Evolutionary conservation across 1,284 basidiomycete species (phyloP).

Genomic region (Trametes hirsuta): DNA sequence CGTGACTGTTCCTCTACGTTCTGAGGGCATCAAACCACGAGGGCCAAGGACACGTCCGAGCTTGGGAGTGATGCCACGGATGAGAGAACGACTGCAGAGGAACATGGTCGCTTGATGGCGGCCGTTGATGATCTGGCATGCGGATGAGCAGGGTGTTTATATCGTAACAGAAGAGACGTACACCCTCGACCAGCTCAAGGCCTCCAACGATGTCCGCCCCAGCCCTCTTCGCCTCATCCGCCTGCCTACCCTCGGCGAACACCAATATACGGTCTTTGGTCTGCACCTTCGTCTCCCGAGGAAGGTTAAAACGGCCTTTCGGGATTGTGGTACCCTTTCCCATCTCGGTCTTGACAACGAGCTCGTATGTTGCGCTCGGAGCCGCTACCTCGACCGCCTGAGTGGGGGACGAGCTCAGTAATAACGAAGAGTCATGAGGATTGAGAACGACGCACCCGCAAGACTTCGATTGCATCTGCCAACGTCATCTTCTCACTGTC

Average conservation of each 20-base stretch:
- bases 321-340: conserved; percentile 76
- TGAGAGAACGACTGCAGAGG: conserved; percentile 81
- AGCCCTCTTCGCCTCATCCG: conserved; percentile 78
- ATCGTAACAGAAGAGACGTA: conserved; percentile 41
- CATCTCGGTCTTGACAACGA: conserved; percentile 80
- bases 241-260: conserved; percentile 81
- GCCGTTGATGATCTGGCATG: conserved; percentile 63
- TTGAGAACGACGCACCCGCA: conserved; percentile 57
- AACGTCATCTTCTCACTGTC: conserved; percentile 66
- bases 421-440: not conserved
- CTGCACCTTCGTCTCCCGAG: conserved; percentile 74
- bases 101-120: conserved; percentile 79
- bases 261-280: conserved; percentile 81
- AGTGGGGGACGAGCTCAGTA: not conserved
- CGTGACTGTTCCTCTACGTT: conserved; percentile 92
- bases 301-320: conserved; percentile 75
- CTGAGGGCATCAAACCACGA: conserved; percentile 94
- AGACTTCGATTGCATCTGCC: conserved; percentile 63
- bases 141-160: not conserved
- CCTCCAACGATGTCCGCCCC: conserved; percentile 90
- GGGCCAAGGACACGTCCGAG: conserved; percentile 92
- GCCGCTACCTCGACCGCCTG: conserved; percentile 82
- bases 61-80: conserved; percentile 78
- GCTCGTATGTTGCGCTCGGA: conserved; percentile 76
- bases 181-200: conserved; percentile 79